phyloP scores from a whole-genome alignment of 345 rosid species.

The Murraya paniculata region DNA sequence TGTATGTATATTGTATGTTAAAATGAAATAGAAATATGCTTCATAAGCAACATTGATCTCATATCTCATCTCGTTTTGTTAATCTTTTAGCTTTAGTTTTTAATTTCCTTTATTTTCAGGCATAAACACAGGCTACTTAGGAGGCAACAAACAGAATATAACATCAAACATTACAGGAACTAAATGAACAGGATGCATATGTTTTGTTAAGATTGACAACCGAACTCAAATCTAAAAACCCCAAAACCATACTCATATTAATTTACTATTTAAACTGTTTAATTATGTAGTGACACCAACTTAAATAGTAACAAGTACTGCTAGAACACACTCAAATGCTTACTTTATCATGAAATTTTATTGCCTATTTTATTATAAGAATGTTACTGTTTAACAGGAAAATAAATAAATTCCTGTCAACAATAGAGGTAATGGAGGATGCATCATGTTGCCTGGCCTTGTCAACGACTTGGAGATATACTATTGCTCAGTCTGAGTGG shows the following conservation, averaged over 20 bases:
- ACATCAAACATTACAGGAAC: background rate
- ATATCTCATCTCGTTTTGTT: background rate
- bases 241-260: background rate
- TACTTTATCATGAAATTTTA: background rate
- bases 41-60: background rate
- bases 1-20: background rate
- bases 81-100: background rate
- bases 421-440: background rate
- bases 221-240: background rate
- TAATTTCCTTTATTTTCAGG: background rate
- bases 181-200: background rate
- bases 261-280: background rate
- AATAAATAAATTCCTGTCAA: background rate
- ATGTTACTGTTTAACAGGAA: background rate
- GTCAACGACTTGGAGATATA: background rate
- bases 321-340: background rate
- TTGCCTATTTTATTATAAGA: background rate
- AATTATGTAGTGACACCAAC: no score
- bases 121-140: background rate
- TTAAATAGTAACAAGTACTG: background rate
- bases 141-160: background rate
- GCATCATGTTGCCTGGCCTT: background rate
- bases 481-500: background rate
- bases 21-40: background rate
- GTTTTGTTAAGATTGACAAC: background rate